Conservation (phyloP, 345 rosid genomes). For the Salix viminalis region DNA sequence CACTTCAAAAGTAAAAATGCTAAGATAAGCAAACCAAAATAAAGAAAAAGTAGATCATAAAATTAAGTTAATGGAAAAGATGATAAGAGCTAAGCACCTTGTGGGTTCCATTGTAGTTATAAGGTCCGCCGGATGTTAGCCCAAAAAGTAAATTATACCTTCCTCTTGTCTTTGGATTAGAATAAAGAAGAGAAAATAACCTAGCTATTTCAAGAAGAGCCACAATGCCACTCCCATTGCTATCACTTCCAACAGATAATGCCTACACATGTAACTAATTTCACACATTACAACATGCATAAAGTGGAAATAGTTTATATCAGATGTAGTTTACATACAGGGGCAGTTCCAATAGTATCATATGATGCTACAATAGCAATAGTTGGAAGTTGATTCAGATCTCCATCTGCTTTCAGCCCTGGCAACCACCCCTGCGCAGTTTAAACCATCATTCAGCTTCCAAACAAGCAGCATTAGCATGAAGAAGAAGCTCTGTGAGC, state of each 20-base stretch:
- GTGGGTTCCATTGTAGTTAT: slow-evolving; percentile 91
- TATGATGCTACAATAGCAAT: slow-evolving; percentile 94
- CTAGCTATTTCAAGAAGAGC: slow-evolving; percentile 96
- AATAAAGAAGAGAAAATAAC: slow-evolving; percentile 81
- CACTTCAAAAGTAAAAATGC: slow-evolving; percentile 53
- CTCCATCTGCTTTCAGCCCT: slow-evolving; percentile 86
- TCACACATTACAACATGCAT: slow-evolving; percentile 1
- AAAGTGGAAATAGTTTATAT: neutral
- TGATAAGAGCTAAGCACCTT: slow-evolving; percentile 50
- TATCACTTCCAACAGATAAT: slow-evolving; percentile 89
- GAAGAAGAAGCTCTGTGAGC: neutral
- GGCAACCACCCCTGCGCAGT: slow-evolving; percentile 87
- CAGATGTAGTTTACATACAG: slow-evolving; percentile 46
- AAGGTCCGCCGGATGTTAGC: slow-evolving; percentile 93
- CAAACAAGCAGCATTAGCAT: slow-evolving; percentile 11
- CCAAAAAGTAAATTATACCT: slow-evolving; percentile 91
- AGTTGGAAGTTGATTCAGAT: slow-evolving; percentile 80
- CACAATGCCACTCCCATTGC: slow-evolving; percentile 94
- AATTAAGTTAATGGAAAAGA: slow-evolving; percentile 10
- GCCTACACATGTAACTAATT: slow-evolving; percentile 51
- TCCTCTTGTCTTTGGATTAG: slow-evolving; percentile 95
- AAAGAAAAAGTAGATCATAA: neutral
- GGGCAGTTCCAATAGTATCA: slow-evolving; percentile 96
- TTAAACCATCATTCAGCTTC: slow-evolving; percentile 15
- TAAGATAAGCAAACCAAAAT: neutral